Evolutionary conservation across 192 early-diverging fungal species (phyloP), one percentile per base, ranked within the genome.

Genomic region (Pecoramyces ruminantium): DNA sequence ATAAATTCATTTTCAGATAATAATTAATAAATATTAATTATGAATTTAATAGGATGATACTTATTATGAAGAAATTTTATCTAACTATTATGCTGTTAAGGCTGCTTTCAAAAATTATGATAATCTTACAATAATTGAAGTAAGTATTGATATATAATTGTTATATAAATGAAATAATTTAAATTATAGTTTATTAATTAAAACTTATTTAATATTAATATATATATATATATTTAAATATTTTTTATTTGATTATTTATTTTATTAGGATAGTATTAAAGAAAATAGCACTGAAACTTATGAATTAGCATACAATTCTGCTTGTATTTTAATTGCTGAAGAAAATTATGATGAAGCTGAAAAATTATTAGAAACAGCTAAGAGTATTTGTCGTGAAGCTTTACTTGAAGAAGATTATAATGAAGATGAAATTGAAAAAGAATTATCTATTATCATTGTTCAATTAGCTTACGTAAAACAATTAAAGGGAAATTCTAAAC

Each of bases 381-480:
- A 88, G 83, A 85, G 90, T 92, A 90, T 80, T 13, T 92, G 92
- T 81, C 77, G 86, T 28, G 85, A 90, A 78, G 81, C 87, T 17
- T 81, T 92, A 28, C 34, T 38, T 28, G 79, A 83, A 78, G 89
- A 87, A 21, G 88, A 88, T 25, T 92, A 89, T 58, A 84, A 82
- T 28, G 91, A 92, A 82, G 86, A 91, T 29, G 90, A 93, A 77
- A 89, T 92, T 29, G 89, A 92, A 78, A 85, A 89, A 34, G 93
- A 94, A 82, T 78, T 92, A 77, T 87, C 88, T 29, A 86, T 91
- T 29, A 89, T 94, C 77, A 79, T 84, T 13, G 84, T 88, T 16
- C 93, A 94, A 84, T 86, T 91, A 29, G 92, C 89, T 27, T 94
- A 92, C 79, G 86, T 92, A 67, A 87, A 90, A 78, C 93, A 94